A percentile compares a stretch with the other conserved stretches of the same genome.
Conservation (phyloP, 208 protist species). For the Strigomonas culicis region DNA sequence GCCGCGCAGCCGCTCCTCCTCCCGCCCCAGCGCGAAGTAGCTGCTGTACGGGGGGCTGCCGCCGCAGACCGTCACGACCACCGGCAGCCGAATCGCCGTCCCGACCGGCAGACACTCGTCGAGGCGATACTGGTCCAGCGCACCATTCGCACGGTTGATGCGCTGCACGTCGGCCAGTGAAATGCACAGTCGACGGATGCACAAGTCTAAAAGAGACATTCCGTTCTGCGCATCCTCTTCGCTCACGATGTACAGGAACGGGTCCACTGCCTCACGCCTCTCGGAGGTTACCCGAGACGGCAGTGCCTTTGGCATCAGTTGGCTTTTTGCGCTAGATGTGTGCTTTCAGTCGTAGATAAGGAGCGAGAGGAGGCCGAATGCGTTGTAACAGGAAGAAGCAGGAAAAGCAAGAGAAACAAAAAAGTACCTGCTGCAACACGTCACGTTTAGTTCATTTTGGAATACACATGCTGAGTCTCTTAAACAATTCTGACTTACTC, state of each 20-base stretch:
- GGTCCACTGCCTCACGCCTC: conserved; percentile 14
- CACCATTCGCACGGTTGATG: conserved; percentile 29
- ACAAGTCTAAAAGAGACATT: background rate
- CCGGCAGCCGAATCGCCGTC: conserved; percentile 47
- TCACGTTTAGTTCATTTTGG: no score
- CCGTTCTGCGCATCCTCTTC: background rate
- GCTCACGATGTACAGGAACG: conserved; percentile 10
- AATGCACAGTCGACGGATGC: background rate
- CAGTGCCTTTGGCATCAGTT: no score
- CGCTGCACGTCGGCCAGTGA: conserved; percentile 44
- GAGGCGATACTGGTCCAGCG: conserved; percentile 20
- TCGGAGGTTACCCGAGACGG: no score
- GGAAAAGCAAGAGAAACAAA: background rate
- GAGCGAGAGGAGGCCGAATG: background rate
- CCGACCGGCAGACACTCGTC: conserved; percentile 29
- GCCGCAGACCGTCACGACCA: conserved; percentile 16
- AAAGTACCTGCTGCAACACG: background rate
- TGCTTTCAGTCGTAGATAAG: background rate
- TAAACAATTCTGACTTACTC: no score
- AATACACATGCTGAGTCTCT: background rate
- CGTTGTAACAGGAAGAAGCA: conserved; percentile 5
- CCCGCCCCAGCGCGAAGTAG: conserved; percentile 37
- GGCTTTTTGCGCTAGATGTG: background rate
- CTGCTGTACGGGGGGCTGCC: conserved; percentile 24
- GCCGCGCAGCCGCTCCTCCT: conserved; percentile 37